Conservation (phyloP, 345 rosid species). For the Euphorbia tirucalli region DNA sequence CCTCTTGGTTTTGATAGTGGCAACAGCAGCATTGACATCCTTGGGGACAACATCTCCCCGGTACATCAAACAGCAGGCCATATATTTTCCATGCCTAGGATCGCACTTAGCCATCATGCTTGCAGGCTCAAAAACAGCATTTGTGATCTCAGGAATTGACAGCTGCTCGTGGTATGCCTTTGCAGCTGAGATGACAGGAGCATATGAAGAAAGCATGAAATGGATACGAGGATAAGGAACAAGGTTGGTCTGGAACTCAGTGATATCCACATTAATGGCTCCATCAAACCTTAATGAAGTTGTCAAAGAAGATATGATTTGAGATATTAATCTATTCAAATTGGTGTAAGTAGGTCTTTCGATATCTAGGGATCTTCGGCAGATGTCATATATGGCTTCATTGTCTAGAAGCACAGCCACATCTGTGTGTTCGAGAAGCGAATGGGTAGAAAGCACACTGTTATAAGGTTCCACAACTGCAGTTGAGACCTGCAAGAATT, state of each 20-base stretch:
- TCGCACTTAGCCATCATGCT: constrained; percentile 42
- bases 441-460: constrained; percentile 40
- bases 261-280: constrained; percentile 36
- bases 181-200: constrained; percentile 39
- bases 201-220: constrained; percentile 41
- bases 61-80: constrained; percentile 44
- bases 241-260: constrained; percentile 41
- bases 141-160: constrained; percentile 38
- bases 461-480: constrained; percentile 43
- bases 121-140: constrained; percentile 40
- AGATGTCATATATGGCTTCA: constrained; percentile 40
- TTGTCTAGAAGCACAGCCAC: constrained; percentile 36
- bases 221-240: constrained; percentile 42
- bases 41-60: constrained; percentile 43
- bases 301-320: constrained; percentile 36
- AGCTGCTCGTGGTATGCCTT: constrained; percentile 38
- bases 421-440: constrained; percentile 40
- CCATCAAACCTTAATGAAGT: constrained; percentile 39
- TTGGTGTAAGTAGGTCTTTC: constrained; percentile 40
- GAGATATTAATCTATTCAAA: constrained; percentile 37
- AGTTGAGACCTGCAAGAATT: constrained; percentile 32
- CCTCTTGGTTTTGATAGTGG: constrained; percentile 33
- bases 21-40: constrained; percentile 42
- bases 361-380: constrained; percentile 35
- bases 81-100: constrained; percentile 40